Conservation (phyloP, 768 basidiomycete genomes). For the Pleurotus pulmonarius region DNA sequence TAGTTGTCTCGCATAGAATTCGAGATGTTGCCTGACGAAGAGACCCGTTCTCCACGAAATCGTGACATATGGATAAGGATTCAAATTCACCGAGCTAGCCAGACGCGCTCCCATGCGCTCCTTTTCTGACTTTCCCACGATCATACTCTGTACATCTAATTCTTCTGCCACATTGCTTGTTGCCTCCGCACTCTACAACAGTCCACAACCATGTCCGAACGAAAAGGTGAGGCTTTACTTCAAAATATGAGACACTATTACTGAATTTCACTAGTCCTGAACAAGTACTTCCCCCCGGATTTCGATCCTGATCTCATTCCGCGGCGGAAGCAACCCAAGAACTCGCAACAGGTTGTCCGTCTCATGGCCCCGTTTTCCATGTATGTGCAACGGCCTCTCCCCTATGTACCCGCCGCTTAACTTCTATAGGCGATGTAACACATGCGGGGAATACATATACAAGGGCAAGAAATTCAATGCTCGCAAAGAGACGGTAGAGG, state of each 20-base stretch:
- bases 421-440: constrained; percentile 77
- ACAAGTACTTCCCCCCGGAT: constrained; percentile 97
- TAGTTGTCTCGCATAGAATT: constrained; percentile 9
- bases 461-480: constrained; percentile 99
- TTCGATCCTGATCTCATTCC: constrained; percentile 98
- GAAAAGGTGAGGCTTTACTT: constrained; percentile 53
- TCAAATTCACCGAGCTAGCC: no score
- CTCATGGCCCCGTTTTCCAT: constrained; percentile 99
- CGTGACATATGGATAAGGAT: neutral
- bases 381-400: constrained; percentile 37
- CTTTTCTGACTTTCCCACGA: no score
- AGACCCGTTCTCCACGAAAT: constrained; percentile 3
- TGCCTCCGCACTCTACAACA: constrained; percentile 9
- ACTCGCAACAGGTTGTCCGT: constrained; percentile 95
- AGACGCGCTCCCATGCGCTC: no score
- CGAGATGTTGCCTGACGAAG: constrained; percentile 2
- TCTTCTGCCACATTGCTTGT: no score
- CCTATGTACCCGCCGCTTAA: neutral
- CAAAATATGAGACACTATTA: neutral
- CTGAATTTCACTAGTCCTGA: constrained; percentile 55
- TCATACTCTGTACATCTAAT: no score
- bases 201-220: constrained; percentile 64
- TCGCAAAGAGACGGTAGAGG: constrained; percentile 95
- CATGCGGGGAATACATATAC: constrained; percentile 98
- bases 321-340: constrained; percentile 84